Base-by-base conservation (phyloP, 371 early-diverging fungal species). In the Mortierella sp. region DNA sequence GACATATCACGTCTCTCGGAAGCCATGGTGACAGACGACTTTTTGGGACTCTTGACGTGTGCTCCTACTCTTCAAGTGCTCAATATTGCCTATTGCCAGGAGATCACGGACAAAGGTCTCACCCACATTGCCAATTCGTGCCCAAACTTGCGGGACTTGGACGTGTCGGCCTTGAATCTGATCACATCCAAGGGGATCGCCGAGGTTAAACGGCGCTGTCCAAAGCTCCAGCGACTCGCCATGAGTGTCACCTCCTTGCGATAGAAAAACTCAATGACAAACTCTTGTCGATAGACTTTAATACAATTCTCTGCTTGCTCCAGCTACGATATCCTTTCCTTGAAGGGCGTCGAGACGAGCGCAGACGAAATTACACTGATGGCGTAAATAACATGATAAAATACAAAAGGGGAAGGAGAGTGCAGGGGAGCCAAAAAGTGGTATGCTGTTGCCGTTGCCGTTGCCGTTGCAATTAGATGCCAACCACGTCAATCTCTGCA, bases 401-500 rank as follows among this genome's bases (percentile, higher is more conserved):
- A 44, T 44, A 46, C 34, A 24, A 41, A 39, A 29, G 19, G 41
- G 19, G 22, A 44, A 57, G 28, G 16, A 41, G 22, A 28, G 21
- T 22, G 22, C 29, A 29, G 17, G 25, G 31, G 40, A 21, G 2
- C 14, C 12, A 17, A 22, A n/a, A n/a, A 29, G 41, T 12, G 49
- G 9, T 21, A n/a, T n/a, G n/a, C n/a, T n/a, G n/a, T n/a, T n/a
- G n/a, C n/a, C n/a, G n/a, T n/a, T n/a, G n/a, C n/a, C n/a, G n/a
- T n/a, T n/a, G n/a, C n/a, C n/a, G n/a, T n/a, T n/a, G n/a, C 12
- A 9, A 14, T 56, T 63, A 74, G 57, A 71, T 60, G 25, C 74
- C 74, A 8, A 74, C 68, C 13, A 74, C 46, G 24, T 74, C 74
- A 52, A 74, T 74, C 64, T 74, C 74, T 17, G 57, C 63, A 46